These are phyloP conservation scores for Gentiana dahurica DNA, from an alignment of 257 asterid species.

Conservation along the genomic window DNA sequence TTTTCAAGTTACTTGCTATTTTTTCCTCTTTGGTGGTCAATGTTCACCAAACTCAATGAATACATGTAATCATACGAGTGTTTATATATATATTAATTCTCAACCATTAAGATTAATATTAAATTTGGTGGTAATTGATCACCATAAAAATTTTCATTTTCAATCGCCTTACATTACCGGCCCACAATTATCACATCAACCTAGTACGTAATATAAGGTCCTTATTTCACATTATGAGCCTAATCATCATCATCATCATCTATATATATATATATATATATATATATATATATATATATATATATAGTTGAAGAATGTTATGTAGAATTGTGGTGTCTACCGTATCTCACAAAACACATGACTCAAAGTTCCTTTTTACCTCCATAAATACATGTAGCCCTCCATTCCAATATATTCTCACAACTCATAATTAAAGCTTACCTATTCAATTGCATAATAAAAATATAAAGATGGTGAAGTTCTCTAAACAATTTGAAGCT, in stretches of 20 bases:
- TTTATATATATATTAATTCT: no score
- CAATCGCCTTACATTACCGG: slow-evolving; percentile 15
- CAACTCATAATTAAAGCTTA: neutral
- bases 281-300: no score
- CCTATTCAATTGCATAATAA: neutral
- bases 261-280: neutral
- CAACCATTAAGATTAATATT: no score
- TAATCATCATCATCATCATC: slow-evolving; percentile 5
- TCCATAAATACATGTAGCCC: slow-evolving; percentile 41
- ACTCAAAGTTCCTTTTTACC: slow-evolving; percentile 33
- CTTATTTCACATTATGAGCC: no score
- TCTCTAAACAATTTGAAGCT: slow-evolving; percentile 80
- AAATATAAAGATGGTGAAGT: slow-evolving; percentile 59
- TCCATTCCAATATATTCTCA: slow-evolving; percentile 16
- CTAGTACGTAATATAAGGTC: no score
- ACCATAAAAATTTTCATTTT: neutral
- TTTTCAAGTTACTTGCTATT: no score
- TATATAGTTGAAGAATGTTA: slow-evolving; percentile 25
- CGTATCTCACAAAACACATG: slow-evolving; percentile 16
- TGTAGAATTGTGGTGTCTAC: slow-evolving; percentile 60
- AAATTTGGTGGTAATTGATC: no score
- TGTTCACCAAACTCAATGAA: no score
- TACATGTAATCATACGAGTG: no score
- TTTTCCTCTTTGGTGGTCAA: no score
- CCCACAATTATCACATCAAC: no score